phyloP scores from a whole-genome alignment of 352 stramenopile genomes.

The Phytopythium ostracodes region DNA sequence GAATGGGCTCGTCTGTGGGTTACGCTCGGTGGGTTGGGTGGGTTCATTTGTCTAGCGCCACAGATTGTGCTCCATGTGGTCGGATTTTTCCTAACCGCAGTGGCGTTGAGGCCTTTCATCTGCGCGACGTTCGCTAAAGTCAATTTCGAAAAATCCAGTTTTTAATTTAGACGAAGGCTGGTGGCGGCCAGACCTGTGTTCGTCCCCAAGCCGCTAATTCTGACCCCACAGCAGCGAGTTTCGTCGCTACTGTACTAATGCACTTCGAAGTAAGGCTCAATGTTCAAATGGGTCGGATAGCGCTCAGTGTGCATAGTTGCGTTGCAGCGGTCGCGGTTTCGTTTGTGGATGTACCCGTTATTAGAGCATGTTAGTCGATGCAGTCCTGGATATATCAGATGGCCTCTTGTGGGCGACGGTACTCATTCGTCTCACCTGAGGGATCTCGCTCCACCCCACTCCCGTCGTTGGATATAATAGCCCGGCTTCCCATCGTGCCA shows the following conservation, averaged over 20 bases:
- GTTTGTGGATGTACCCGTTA: too few species aligned
- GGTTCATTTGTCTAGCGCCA: constrained; percentile 5
- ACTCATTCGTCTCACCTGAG: too few species aligned
- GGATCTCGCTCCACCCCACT: too few species aligned
- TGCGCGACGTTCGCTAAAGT: neutral
- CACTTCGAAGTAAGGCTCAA: too few species aligned
- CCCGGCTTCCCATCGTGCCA: too few species aligned
- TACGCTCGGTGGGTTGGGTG: neutral
- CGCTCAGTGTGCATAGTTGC: too few species aligned
- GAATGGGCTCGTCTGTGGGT: neutral
- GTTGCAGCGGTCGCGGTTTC: too few species aligned
- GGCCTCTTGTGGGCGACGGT: neutral
- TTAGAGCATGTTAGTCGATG: too few species aligned
- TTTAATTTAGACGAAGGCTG: constrained; percentile 2
- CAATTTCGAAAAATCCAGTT: constrained; percentile 7
- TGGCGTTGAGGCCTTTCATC: neutral
- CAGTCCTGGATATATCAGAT: constrained; percentile 1
- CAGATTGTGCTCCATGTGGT: neutral
- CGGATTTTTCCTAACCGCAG: neutral
- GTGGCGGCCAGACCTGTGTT: too few species aligned
- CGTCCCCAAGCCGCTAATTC: neutral
- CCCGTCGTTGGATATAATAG: too few species aligned
- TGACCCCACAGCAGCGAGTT: neutral
- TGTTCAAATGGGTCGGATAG: too few species aligned
- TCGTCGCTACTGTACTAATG: too few species aligned